These are phyloP conservation scores for Eustoma russellianum DNA, from an alignment of 257 asterid genomes.

Conservation along the genomic window DNA sequence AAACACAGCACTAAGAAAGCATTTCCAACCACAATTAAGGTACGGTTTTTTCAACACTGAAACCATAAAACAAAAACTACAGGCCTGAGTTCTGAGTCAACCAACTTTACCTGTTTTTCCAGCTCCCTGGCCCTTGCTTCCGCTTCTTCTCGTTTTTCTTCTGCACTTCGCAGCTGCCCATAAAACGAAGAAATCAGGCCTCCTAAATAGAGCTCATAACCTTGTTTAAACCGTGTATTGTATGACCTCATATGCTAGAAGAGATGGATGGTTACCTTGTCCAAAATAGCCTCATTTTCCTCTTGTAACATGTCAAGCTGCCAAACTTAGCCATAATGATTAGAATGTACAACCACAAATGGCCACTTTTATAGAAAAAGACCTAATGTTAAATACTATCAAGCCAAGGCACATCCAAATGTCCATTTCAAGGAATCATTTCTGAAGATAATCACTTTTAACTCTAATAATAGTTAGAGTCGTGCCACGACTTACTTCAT, in stretches of 20 bases:
- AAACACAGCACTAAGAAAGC: not conserved
- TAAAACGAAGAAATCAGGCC: conserved; percentile 8
- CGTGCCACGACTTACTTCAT: conserved; percentile 52
- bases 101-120: conserved; percentile 72
- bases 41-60: too few relatives aligned
- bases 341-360: not conserved
- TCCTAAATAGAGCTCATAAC: too few relatives aligned
- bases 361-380: not conserved
- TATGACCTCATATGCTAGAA: conserved; percentile 2
- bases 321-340: conserved; percentile 18
- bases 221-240: too few relatives aligned
- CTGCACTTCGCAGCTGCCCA: conserved; percentile 77
- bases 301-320: conserved; percentile 99
- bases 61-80: not conserved
- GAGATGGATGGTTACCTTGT: conserved; percentile 55
- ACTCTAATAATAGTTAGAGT: not conserved
- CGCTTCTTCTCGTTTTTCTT: conserved; percentile 88
- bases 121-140: conserved; percentile 90
- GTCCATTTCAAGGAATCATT: not conserved
- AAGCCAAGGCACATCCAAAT: not conserved
- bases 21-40: not conserved
- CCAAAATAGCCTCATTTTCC: conserved; percentile 71
- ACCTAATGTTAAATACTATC: not conserved
- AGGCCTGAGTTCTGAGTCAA: not conserved
- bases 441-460: not conserved